Evolutionary conservation across 352 stramenopile species (phyloP), one percentile per base, ranked within the genome.

Genomic region (Phytophthora parvispora): DNA sequence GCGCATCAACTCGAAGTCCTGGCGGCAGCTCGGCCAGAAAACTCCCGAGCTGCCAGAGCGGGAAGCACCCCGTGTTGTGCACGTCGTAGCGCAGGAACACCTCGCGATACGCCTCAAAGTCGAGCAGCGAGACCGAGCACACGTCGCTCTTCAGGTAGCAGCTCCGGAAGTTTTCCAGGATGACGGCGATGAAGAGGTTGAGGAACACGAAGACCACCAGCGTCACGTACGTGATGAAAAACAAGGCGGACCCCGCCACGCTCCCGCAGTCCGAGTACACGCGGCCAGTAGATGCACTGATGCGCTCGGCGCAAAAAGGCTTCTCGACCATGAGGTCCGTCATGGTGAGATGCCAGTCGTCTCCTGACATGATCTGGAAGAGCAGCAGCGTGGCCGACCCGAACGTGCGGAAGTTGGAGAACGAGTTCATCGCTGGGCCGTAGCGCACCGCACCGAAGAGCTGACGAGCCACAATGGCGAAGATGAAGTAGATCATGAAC

Each of bases 401-500:
- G 47, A 94, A 92, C 1, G 73, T 78, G 16, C 84, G 84, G 31
- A 94, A 94, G 54, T 94, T 93, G 24, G 83, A 90, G 61, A 91
- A 91, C 15, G 60, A 62, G 63, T 85, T 94, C 67, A 94, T 77
- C 10, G 78, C 76, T 36, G 84, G 57, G 0, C 87, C 87, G 50
- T 79, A 87, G 5, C 78, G 77, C 49, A 93, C 72, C 3, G 78
- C 83, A 13, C 87, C 87, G 59, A 93, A 94, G 54, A 94, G 81
- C 75, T 94, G 86, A 0, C 84, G 81, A 5, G 81, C 87, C 22
- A 94, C 74, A 20, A 91, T 81, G 15, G 87, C 84, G 42, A 93
- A 94, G 68, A 94, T 92, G 74, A 91, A 94, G 68, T 92, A 90
- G 57, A 93, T 89, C 75, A 90, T 86, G 55, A 90, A 84, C 57